phyloP scores from a whole-genome alignment of 1,284 basidiomycete species.

The Sanghuangporus sanghuang region DNA sequence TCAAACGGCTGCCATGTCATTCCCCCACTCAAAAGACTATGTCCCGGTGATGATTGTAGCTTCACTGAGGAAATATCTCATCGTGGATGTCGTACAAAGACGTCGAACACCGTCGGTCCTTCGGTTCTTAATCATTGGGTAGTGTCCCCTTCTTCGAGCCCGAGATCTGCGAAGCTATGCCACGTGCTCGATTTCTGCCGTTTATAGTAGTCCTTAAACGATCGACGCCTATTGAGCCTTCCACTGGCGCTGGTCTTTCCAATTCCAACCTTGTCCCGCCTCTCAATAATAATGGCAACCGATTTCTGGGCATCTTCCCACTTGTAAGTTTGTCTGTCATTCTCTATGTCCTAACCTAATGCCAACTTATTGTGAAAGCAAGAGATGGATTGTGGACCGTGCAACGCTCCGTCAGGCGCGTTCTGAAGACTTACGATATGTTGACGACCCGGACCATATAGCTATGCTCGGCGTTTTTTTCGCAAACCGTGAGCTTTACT shows the following conservation, averaged over 20 bases:
- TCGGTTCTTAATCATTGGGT: too few species aligned
- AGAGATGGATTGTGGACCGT: conserved; percentile 86
- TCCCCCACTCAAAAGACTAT: not conserved
- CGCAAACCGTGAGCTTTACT: conserved; percentile 58
- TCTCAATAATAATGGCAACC: conserved; percentile 30
- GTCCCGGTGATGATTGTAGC: not conserved
- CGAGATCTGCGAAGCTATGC: too few species aligned
- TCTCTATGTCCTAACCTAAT: not conserved
- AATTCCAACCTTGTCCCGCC: not conserved
- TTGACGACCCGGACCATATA: conserved; percentile 68
- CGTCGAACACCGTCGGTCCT: too few species aligned
- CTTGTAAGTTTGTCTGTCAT: conserved; percentile 25
- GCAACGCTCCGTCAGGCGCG: conserved; percentile 69
- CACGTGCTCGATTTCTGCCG: too few species aligned
- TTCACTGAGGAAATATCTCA: too few species aligned
- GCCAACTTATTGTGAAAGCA: conserved; percentile 39
- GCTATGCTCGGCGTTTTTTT: conserved; percentile 83
- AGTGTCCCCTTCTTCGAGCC: too few species aligned
- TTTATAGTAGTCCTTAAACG: too few species aligned
- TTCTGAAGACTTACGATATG: conserved; percentile 69
- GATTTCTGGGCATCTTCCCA: conserved; percentile 41
- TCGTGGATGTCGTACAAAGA: too few species aligned
- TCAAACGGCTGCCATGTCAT: too few species aligned
- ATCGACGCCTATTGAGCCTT: too few species aligned
- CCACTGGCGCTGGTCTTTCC: not conserved